Evolutionary conservation across 2,329 filamentous ascomycete genomes (phyloP), one percentile per base, ranked within the genome.

Genomic region (Eutypa lata): DNA sequence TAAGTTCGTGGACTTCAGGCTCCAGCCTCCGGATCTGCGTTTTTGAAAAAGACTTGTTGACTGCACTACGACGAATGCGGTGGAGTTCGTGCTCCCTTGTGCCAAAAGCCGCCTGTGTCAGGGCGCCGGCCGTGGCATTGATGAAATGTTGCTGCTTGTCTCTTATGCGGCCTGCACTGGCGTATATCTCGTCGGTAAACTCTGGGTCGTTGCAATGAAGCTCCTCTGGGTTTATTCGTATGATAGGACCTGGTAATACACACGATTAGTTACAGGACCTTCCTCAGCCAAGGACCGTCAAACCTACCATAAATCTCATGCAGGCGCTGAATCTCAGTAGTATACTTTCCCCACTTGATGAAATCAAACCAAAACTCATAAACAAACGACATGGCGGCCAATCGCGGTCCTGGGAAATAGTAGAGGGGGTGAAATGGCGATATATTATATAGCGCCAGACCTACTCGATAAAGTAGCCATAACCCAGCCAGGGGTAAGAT

Each of bases 151-250:
- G 51, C 21, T 40, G 44, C 56, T 72, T 70, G 35, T 72, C 60
- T 45, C 71, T 61, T 14, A 60, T 63, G 37, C 61, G 56, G 46
- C 57, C 64, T 3, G 66, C 58, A 26, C 64, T 63, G 13, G 68
- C 62, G 56, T 72, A 75, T 22, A 76, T 57, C 44, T 72, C 71
- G 45, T 72, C 65, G 53, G 71, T 68, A 58, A 76, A 74, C 47
- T 53, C 55, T 0, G 55, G 50, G 21, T 59, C 55, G n/a, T 50
- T 55, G 47, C 54, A 56, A 43, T 61, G 58, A 19, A 64, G 57
- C 28, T 68, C 65, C 16, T 58, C 53, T 5, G 57, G 58, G 37
- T 54, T 57, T 43, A 61, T 59, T 2, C 58, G 50, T 11, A 61
- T 50, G 33, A 59, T 55, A 1, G 58, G 55, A 2, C 53, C 53